Percentiles rank a stretch among this genome's conserved stretches.
phyloP scores from a whole-genome alignment of 257 asterid genomes.

The Oldenlandia corymbosa region DNA sequence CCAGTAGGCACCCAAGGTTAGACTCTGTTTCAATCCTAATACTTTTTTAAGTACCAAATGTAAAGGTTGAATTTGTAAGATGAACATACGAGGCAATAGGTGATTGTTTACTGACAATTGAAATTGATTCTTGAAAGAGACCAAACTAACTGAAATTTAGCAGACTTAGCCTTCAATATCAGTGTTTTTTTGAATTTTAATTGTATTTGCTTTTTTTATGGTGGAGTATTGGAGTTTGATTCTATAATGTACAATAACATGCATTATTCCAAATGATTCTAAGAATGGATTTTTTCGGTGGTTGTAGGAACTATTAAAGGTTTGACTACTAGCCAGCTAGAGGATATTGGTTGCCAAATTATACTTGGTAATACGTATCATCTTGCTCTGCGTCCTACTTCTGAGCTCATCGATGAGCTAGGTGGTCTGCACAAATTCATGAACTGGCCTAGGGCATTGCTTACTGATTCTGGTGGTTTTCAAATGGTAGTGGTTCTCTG shows the following conservation, averaged over 20 bases:
- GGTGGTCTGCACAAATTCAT: slow-evolving; percentile 97
- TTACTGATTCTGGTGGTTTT: slow-evolving; percentile 98
- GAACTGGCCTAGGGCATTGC: slow-evolving; percentile 97
- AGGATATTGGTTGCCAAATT: slow-evolving; percentile 97
- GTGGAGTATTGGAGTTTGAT: no score
- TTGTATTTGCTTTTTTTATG: no score
- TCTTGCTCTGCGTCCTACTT: slow-evolving; percentile 93
- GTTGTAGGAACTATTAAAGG: slow-evolving; percentile 87
- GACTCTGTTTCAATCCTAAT: slow-evolving; percentile 5
- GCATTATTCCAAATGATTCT: not conserved
- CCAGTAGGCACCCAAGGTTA: slow-evolving; percentile 99
- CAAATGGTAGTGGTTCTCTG: slow-evolving; percentile 65
- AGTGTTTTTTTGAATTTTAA: no score
- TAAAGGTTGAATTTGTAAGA: not conserved
- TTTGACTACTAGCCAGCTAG: slow-evolving; percentile 77
- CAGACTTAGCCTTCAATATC: no score
- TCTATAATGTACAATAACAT: not conserved
- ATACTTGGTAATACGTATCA: slow-evolving; percentile 97
- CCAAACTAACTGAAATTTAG: no score
- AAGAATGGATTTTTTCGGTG: slow-evolving; percentile 16
- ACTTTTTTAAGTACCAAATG: no score
- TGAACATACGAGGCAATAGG: not conserved
- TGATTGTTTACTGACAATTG: not conserved
- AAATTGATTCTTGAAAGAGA: no score
- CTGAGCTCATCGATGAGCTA: slow-evolving; percentile 88